phyloP scores from a whole-genome alignment of 1,284 basidiomycete species.

The Ceratobasidium sp. region DNA sequence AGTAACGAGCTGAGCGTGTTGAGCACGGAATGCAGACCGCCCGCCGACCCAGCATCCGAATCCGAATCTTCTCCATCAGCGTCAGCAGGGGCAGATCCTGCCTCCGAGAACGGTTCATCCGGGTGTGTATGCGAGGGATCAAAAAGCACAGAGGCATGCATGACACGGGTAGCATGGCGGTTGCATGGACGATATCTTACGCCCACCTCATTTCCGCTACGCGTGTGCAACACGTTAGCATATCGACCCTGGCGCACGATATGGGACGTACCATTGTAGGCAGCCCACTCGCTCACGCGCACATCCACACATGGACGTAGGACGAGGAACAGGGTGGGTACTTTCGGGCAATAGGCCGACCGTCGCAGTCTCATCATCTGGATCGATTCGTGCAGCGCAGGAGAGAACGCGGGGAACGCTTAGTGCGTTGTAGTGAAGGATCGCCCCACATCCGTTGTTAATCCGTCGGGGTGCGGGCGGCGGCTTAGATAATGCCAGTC shows the following conservation, averaged over 20 bases:
- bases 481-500: not conserved
- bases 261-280: slow-evolving; percentile 29
- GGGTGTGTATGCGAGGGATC: slow-evolving; percentile 28
- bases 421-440: slow-evolving; percentile 20
- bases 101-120: slow-evolving; percentile 24
- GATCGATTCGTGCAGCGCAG: slow-evolving; percentile 30
- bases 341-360: slow-evolving; percentile 21
- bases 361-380: slow-evolving; percentile 22
- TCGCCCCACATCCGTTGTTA: slow-evolving; percentile 25
- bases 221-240: not conserved
- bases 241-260: not conserved
- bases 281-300: slow-evolving; percentile 34
- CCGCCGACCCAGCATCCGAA: slow-evolving; percentile 13
- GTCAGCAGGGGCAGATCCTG: not conserved
- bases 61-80: slow-evolving; percentile 29
- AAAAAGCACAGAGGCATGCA: slow-evolving; percentile 30
- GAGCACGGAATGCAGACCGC: slow-evolving; percentile 10
- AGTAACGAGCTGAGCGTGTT: slow-evolving; percentile 29
- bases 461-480: not conserved
- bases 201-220: slow-evolving; percentile 35
- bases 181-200: slow-evolving; percentile 33
- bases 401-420: slow-evolving; percentile 29
- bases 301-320: slow-evolving; percentile 31
- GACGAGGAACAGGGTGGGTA: slow-evolving; percentile 16
- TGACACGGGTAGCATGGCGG: slow-evolving; percentile 22